Evolutionary conservation across 225 moss, liverwort and hornwort genomes (phyloP).

Genomic region (Marchantia paleacea): DNA sequence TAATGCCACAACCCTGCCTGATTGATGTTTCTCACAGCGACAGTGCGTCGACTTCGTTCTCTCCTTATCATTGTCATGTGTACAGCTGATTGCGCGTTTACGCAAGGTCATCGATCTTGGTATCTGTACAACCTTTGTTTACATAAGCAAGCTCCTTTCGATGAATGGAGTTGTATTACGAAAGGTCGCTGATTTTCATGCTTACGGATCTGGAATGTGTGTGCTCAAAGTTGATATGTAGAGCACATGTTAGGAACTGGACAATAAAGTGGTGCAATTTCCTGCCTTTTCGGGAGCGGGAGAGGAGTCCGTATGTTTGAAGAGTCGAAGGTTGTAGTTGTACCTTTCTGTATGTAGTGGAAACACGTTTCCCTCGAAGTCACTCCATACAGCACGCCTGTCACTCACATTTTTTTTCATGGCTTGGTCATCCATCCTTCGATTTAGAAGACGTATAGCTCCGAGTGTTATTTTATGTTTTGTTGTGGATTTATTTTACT

Average conservation of each 20-base stretch:
- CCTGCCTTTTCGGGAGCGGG: background rate
- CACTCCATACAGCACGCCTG: too few relatives aligned
- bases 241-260: constrained; percentile 12
- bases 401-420: too few relatives aligned
- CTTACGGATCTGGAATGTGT: constrained; percentile 1
- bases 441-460: too few relatives aligned
- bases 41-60: background rate
- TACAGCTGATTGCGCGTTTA: constrained; percentile 4
- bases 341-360: background rate
- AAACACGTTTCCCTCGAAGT: background rate
- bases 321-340: background rate
- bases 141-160: constrained; percentile 9
- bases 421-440: too few relatives aligned
- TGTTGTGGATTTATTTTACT: too few relatives aligned
- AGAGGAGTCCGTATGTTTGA: background rate
- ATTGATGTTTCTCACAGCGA: constrained; percentile 7
- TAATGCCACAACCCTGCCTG: constrained; percentile 13
- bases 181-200: background rate
- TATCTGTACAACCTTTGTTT: constrained; percentile 4
- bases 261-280: constrained; percentile 9
- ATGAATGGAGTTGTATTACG: constrained; percentile 4
- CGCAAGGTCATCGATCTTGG: constrained; percentile 12
- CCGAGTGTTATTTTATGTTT: too few relatives aligned
- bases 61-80: constrained; percentile 7
- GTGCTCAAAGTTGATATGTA: constrained; percentile 1